phyloP scores from a whole-genome alignment of 2,329 filamentous ascomycete species.

The Pezicula neosporulosa region DNA sequence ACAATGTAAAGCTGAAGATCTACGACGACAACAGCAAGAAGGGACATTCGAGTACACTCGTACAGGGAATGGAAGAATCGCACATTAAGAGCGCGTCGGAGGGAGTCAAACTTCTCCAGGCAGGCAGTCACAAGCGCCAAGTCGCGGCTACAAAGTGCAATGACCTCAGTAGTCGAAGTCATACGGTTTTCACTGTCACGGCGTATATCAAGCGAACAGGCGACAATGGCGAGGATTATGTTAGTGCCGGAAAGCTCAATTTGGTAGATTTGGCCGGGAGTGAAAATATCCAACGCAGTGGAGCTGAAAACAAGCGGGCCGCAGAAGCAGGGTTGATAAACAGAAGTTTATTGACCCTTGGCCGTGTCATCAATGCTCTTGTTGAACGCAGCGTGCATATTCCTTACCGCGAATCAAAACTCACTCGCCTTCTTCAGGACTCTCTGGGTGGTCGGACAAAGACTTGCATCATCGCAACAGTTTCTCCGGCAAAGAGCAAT shows the following conservation, averaged over 20 bases:
- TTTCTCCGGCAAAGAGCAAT: slow-evolving; percentile 92
- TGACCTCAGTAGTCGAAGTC: slow-evolving; percentile 92
- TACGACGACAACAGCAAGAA: slow-evolving; percentile 87
- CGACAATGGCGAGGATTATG: slow-evolving; percentile 83
- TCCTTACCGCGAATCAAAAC: slow-evolving; percentile 88
- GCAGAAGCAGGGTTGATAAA: slow-evolving; percentile 96
- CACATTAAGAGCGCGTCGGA: slow-evolving; percentile 83
- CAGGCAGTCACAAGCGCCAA: slow-evolving; percentile 89
- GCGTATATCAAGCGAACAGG: slow-evolving; percentile 80
- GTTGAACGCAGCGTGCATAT: slow-evolving; percentile 90
- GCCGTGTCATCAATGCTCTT: slow-evolving; percentile 94
- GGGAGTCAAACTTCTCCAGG: slow-evolving; percentile 84
- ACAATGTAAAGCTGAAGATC: slow-evolving; percentile 85
- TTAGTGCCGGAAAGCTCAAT: slow-evolving; percentile 91
- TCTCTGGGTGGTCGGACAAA: slow-evolving; percentile 94
- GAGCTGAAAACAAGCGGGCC: slow-evolving; percentile 96
- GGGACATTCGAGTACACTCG: slow-evolving; percentile 79
- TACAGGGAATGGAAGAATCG: slow-evolving; percentile 97
- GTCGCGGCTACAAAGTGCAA: slow-evolving; percentile 99
- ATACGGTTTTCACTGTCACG: slow-evolving; percentile 96
- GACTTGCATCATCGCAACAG: slow-evolving; percentile 96
- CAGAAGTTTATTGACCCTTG: slow-evolving; percentile 91
- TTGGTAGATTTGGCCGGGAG: slow-evolving; percentile 95
- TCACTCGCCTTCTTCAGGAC: slow-evolving; percentile 92
- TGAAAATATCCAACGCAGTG: slow-evolving; percentile 95